phyloP scores from a whole-genome alignment of 305 asterid species.

The Solanum aculeatissimum region DNA sequence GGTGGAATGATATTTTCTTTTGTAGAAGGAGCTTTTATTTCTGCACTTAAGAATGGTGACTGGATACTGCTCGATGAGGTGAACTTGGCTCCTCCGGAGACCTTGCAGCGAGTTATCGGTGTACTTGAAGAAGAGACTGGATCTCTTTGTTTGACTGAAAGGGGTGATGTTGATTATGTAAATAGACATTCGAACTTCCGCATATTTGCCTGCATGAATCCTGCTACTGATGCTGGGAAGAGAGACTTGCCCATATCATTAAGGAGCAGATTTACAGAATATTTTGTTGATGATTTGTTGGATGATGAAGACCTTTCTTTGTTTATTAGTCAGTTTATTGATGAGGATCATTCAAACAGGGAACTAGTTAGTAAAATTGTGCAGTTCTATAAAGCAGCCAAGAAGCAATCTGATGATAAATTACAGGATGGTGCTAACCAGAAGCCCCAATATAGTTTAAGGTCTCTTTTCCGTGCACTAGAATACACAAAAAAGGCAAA shows the following conservation, averaged over 20 bases:
- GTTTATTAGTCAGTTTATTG: conserved; percentile 57
- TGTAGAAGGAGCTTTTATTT: conserved; percentile 91
- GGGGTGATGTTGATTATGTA: conserved; percentile 81
- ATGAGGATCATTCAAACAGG: conserved; percentile 31
- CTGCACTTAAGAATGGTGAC: conserved; percentile 84
- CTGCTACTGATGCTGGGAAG: conserved; percentile 99
- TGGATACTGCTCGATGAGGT: conserved; percentile 98
- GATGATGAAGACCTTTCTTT: conserved; percentile 74
- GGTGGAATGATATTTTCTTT: conserved; percentile 90
- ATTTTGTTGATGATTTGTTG: conserved; percentile 83
- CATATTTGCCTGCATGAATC: conserved; percentile 98
- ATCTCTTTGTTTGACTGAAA: conserved; percentile 86
- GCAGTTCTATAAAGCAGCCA: conserved; percentile 73
- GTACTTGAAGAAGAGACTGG: conserved; percentile 91
- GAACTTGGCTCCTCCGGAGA: conserved; percentile 99
- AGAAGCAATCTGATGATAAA: conserved; percentile 62
- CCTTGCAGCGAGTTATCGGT: conserved; percentile 83
- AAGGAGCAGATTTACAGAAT: conserved; percentile 89
- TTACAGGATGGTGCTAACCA: conserved; percentile 99
- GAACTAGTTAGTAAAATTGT: conserved; percentile 34
- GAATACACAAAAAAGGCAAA: conserved; percentile 65
- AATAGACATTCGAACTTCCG: conserved; percentile 66
- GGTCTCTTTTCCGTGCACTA: conserved; percentile 88
- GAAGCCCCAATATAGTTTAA: conserved; percentile 94
- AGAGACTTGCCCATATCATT: conserved; percentile 71